These are phyloP conservation scores for Exobasidium cylindrosporum DNA, from an alignment of 1,284 basidiomycete species.

Conservation along the genomic window DNA sequence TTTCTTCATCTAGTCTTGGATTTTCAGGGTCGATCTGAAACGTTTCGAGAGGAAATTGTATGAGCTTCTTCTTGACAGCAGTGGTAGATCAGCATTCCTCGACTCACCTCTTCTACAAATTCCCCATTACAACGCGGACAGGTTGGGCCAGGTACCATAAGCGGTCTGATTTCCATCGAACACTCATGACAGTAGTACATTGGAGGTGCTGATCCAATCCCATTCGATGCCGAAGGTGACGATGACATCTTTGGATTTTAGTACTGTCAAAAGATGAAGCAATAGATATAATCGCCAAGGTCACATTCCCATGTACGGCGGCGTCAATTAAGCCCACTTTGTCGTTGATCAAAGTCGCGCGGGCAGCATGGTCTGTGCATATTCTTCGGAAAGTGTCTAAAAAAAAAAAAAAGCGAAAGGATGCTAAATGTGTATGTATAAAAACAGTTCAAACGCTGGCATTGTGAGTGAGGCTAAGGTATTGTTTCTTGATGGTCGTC, in stretches of 20 bases:
- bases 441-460: background rate
- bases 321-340: no score
- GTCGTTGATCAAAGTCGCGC: no score
- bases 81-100: no score
- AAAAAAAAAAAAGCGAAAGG: background rate
- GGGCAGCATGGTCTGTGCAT: constrained; percentile 1
- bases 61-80: background rate
- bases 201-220: no score
- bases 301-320: no score
- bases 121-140: constrained; percentile 43
- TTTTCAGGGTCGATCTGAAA: background rate
- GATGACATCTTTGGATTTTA: no score
- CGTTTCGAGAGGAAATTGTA: constrained; percentile 8
- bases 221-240: no score
- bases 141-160: constrained; percentile 37
- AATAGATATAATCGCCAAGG: no score
- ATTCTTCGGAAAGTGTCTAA: no score
- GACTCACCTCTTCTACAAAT: constrained; percentile 35
- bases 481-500: background rate
- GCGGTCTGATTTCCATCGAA: constrained; percentile 37
- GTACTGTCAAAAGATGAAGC: no score
- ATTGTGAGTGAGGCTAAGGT: background rate
- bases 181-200: constrained; percentile 36
- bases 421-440: background rate
- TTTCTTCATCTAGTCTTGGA: background rate